Evolutionary conservation across 2,329 filamentous ascomycete species (phyloP).

Genomic region (Blumeriella jaapii): DNA sequence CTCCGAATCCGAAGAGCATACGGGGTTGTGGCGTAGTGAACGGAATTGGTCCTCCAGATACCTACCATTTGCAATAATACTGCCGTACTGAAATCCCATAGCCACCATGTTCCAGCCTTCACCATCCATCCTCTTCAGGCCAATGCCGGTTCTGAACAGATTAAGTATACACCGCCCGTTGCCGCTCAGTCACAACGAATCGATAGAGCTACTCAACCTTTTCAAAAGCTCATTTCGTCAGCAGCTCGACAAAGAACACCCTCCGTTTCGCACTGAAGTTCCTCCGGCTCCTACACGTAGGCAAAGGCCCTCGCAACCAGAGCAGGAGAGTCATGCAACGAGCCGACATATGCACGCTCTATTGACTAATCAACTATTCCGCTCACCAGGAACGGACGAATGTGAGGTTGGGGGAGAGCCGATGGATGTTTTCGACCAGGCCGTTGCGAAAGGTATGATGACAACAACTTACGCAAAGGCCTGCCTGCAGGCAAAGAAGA

Average conservation of each 20-base stretch:
- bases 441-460: conserved; percentile 25
- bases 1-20: too few species aligned
- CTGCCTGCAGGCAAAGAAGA: conserved; percentile 18
- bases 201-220: conserved; percentile 44
- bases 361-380: conserved; percentile 38
- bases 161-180: conserved; percentile 38
- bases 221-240: conserved; percentile 52
- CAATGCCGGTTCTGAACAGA: conserved; percentile 32
- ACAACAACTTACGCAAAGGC: conserved; percentile 17
- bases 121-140: conserved; percentile 34
- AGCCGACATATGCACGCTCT: conserved; percentile 38
- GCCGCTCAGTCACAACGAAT: conserved; percentile 44
- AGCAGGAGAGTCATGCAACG: conserved; percentile 25
- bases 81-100: not conserved
- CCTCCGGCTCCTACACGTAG: conserved; percentile 4
- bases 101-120: conserved; percentile 39
- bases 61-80: not conserved
- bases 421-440: conserved; percentile 25
- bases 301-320: conserved; percentile 10
- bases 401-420: conserved; percentile 13
- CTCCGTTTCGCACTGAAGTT: conserved; percentile 8
- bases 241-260: conserved; percentile 48
- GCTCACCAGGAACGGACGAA: not conserved
- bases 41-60: too few species aligned
- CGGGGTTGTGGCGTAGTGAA: too few species aligned